These are phyloP conservation scores for Teunomyces funiuensis DNA, from an alignment of 805 yeast genomes.

Conservation along the genomic window DNA sequence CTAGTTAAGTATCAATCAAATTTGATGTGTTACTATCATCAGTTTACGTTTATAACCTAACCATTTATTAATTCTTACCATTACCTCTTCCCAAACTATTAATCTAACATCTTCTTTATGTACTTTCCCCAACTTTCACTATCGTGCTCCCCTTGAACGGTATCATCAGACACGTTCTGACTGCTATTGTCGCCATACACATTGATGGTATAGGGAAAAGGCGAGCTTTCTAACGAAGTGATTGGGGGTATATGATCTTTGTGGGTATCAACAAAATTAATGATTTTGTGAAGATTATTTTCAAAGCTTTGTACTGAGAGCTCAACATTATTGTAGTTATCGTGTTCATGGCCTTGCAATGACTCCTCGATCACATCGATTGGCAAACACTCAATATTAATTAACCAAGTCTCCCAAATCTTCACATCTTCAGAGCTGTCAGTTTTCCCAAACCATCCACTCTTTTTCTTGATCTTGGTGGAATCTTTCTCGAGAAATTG, in stretches of 20 bases:
- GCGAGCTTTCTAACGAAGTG: conserved; percentile 60
- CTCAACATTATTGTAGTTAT: conserved; percentile 23
- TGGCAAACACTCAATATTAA: conserved; percentile 49
- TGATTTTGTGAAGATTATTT: conserved; percentile 44
- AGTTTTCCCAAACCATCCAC: conserved; percentile 54
- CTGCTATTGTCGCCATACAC: conserved; percentile 15
- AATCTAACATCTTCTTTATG: conserved; percentile 23
- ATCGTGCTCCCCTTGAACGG: conserved; percentile 26
- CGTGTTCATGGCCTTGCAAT: conserved; percentile 4
- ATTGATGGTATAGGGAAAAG: conserved; percentile 53
- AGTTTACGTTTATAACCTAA: not conserved
- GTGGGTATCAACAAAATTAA: conserved; percentile 52
- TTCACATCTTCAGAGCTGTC: conserved; percentile 36
- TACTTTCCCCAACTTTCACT: conserved; percentile 41
- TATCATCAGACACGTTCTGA: not conserved
- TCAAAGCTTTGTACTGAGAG: conserved; percentile 40
- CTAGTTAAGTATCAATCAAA: conserved; percentile 20
- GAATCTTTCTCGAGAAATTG: conserved; percentile 41
- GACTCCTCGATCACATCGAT: conserved; percentile 13
- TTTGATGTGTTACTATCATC: not conserved
- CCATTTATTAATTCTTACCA: conserved; percentile 2
- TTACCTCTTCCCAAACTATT: not conserved
- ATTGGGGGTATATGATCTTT: conserved; percentile 76
- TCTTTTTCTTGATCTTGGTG: conserved; percentile 40
- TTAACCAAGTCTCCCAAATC: conserved; percentile 73